These are phyloP conservation scores for Stemphylium lycopersici DNA, from an alignment of 2,329 filamentous ascomycete genomes.

Conservation along the genomic window DNA sequence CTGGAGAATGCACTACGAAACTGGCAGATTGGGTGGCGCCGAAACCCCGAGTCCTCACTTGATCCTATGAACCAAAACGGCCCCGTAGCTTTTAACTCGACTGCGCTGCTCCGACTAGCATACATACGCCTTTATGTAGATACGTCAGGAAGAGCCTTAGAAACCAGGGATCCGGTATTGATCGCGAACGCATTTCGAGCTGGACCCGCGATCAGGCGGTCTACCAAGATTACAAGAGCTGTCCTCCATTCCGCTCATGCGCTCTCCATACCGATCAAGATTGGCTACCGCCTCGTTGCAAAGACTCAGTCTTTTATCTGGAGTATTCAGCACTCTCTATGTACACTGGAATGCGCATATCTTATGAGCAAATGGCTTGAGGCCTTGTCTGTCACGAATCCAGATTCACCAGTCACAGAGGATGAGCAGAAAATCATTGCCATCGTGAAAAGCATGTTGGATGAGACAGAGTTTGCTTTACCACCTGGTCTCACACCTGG, in stretches of 20 bases:
- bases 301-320: conserved; percentile 50
- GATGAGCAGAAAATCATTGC: conserved; percentile 48
- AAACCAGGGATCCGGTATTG: conserved; percentile 66
- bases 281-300: conserved; percentile 49
- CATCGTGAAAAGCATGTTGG: conserved; percentile 51
- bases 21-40: conserved; percentile 51
- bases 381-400: conserved; percentile 37
- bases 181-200: conserved; percentile 67
- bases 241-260: conserved; percentile 73
- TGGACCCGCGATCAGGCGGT: conserved; percentile 65
- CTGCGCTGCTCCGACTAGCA: conserved; percentile 64
- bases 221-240: conserved; percentile 65
- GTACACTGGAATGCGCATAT: conserved; percentile 50
- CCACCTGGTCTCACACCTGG: conserved; percentile 37
- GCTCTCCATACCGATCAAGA: conserved; percentile 69
- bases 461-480: conserved; percentile 47
- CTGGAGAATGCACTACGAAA: conserved; percentile 53
- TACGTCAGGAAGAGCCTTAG: conserved; percentile 66
- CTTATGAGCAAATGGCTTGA: conserved; percentile 52
- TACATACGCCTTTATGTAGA: conserved; percentile 72
- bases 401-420: conserved; percentile 45
- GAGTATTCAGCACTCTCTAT: conserved; percentile 50
- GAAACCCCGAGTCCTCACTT: conserved; percentile 50
- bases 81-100: conserved; percentile 70
- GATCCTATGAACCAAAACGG: conserved; percentile 63